Conservation (phyloP, 1,284 basidiomycete genomes). For the Ustilago shanxiensis region DNA sequence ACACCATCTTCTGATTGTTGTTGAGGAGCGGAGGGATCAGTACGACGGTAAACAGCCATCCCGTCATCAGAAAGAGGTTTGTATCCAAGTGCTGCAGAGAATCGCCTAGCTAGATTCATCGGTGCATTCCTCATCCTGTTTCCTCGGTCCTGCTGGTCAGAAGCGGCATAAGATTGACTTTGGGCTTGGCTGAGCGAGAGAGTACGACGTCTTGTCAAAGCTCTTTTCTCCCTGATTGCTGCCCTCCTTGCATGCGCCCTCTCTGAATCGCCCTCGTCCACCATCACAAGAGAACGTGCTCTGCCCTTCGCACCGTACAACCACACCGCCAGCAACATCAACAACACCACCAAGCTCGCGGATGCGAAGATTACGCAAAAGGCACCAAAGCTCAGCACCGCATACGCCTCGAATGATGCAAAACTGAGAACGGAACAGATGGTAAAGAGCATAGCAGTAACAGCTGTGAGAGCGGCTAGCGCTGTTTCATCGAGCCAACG, state of each 20-base stretch:
- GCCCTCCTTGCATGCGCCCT: conserved; percentile 26
- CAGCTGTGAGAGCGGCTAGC: conserved; percentile 23
- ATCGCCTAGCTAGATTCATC: conserved; percentile 3
- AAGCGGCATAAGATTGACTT: conserved; percentile 10
- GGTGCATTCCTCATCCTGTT: conserved; percentile 3
- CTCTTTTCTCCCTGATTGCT: conserved; percentile 17
- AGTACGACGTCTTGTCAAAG: conserved; percentile 15
- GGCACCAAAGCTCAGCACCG: conserved; percentile 15
- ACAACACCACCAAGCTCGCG: conserved; percentile 13
- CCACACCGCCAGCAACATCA: conserved; percentile 31
- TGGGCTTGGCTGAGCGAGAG: conserved; percentile 1
- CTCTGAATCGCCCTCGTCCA: conserved; percentile 28
- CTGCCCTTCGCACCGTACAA: conserved; percentile 37
- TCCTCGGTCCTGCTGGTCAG: background rate
- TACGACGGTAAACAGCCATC: conserved; percentile 16
- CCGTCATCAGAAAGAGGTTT: conserved; percentile 23
- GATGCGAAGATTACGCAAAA: conserved; percentile 45
- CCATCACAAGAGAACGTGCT: conserved; percentile 15
- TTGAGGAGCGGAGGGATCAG: background rate
- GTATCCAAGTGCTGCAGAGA: conserved; percentile 31
- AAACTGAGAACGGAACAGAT: conserved; percentile 27
- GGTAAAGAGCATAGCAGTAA: conserved; percentile 27
- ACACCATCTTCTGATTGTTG: background rate
- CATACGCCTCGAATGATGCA: conserved; percentile 18
- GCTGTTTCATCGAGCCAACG: conserved; percentile 44